Evolutionary conservation across 2,329 filamentous ascomycete genomes (phyloP).

Genomic region (Pseudogymnoascus sp.): DNA sequence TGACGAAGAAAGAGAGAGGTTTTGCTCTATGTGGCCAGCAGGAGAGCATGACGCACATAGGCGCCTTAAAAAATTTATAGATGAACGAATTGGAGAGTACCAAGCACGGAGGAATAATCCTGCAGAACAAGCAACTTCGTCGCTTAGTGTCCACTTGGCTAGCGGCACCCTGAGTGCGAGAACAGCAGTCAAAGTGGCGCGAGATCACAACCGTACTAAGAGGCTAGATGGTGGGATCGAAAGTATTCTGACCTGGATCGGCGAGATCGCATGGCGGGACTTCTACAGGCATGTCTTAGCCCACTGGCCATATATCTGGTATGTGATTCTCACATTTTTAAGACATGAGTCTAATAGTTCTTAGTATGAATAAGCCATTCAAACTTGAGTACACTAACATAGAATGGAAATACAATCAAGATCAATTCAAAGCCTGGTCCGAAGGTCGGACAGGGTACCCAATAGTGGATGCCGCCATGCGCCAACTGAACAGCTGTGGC

Average conservation of each 20-base stretch:
- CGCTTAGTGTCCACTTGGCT: constrained; percentile 65
- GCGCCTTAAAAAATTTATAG: constrained; percentile 59
- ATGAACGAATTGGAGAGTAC: constrained; percentile 56
- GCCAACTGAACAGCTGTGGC: constrained; percentile 58
- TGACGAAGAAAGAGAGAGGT: constrained; percentile 49
- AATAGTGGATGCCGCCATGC: constrained; percentile 80
- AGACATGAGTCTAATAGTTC: constrained; percentile 14
- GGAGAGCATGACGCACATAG: constrained; percentile 65
- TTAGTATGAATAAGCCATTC: constrained; percentile 64
- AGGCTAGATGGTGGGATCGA: constrained; percentile 58
- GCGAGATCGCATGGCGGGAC: constrained; percentile 78
- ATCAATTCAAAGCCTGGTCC: constrained; percentile 66
- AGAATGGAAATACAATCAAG: constrained; percentile 67
- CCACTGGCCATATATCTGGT: constrained; percentile 78
- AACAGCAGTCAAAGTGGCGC: constrained; percentile 57
- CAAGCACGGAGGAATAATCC: constrained; percentile 59
- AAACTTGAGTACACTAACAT: constrained; percentile 82
- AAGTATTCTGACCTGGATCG: constrained; percentile 68
- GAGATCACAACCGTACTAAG: constrained; percentile 53
- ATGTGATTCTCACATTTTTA: constrained; percentile 24
- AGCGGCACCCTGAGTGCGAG: constrained; percentile 60
- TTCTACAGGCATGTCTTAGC: constrained; percentile 83
- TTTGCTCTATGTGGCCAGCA: constrained; percentile 59
- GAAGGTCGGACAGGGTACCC: constrained; percentile 70
- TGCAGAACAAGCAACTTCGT: constrained; percentile 53